Evolutionary conservation across 495 filamentous ascomycete genomes (phyloP), one percentile per base, ranked within the genome.

Genomic region (Aspergillus coremiiformis): DNA sequence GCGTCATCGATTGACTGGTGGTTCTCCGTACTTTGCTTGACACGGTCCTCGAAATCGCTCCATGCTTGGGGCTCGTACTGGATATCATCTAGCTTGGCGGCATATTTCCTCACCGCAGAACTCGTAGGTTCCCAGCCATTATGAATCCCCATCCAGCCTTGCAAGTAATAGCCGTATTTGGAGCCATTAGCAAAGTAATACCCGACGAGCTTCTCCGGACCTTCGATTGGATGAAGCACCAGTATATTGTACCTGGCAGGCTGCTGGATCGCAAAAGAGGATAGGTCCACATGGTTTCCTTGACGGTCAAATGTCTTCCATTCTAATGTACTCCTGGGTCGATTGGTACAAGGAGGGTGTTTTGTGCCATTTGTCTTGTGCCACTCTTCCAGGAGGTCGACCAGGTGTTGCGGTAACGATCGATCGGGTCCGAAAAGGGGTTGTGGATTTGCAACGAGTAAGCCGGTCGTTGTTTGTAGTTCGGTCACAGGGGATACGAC

Each of bases 291-390:
- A 29, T 54, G 33, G 1, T 56, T 51, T 3, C 52, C 58, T 11
- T 63, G 35, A 7, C 51, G 35, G 15, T 60, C 52, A 46, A 59
- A 66, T 1, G 53, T 37, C 27, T 49, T 53, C 37, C 44, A 61
- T 12, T 1, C 9, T 11, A 21, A 2, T 2, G 37, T 20, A 10
- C 5, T 26, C 23, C 37, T 20, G 44, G 6, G 37, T 50, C 8
- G 43, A n/a, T 1, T 33, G 7, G 17, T 42, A 27, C 51, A 60
- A 7, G 42, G 32, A 19, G 52, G 60, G 19, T 17, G 5, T 23
- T 45, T 43, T 17, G 20, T 17, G 8, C 48, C 53, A 26, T 63
- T 58, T 26, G 56, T 23, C 9, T 35, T 27, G 39, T 54, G 50
- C 43, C 51, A 56, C 29, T 48, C 44, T 11, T 56, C 47, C 9